phyloP scores from a whole-genome alignment of 2,329 filamentous ascomycete species.

The Myotisia sp. region DNA sequence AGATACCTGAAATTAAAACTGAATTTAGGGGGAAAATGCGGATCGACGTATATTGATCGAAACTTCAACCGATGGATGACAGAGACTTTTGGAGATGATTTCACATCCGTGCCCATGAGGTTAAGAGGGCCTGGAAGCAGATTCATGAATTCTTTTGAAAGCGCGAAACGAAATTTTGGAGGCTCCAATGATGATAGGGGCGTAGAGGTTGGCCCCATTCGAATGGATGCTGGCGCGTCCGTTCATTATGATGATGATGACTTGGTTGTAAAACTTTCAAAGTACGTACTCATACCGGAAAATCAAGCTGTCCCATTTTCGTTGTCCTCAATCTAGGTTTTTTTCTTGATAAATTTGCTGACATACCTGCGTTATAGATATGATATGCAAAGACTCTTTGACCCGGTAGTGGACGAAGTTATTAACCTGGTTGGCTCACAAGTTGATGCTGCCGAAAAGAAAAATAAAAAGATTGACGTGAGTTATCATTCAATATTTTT shows the following conservation, averaged over 20 bases:
- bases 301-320: too few species aligned
- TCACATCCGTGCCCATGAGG: conserved; percentile 14
- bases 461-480: conserved; percentile 9
- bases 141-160: conserved; percentile 25
- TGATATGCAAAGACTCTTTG: conserved; percentile 9
- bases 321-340: too few species aligned
- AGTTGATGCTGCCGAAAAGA: conserved; percentile 7
- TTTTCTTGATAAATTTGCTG: neutral
- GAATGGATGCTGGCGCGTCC: conserved; percentile 1
- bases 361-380: conserved; percentile 2
- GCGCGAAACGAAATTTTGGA: conserved; percentile 20
- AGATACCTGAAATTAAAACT: conserved; percentile 1
- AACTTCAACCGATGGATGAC: conserved; percentile 22
- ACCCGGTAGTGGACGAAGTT: conserved; percentile 10
- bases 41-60: conserved; percentile 23
- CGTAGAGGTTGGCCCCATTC: conserved; percentile 5
- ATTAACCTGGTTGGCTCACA: conserved; percentile 8
- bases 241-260: conserved; percentile 8
- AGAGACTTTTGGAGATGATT: conserved; percentile 18
- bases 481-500: neutral
- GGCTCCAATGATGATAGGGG: conserved; percentile 5
- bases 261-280: conserved; percentile 7
- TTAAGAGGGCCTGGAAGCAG: conserved; percentile 19
- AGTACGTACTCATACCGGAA: conserved; percentile 5
- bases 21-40: conserved; percentile 22